Percentiles rank a stretch among this genome's conserved stretches.
phyloP scores from a whole-genome alignment of 1,284 basidiomycete species.

The Ceratobasidium sp. region DNA sequence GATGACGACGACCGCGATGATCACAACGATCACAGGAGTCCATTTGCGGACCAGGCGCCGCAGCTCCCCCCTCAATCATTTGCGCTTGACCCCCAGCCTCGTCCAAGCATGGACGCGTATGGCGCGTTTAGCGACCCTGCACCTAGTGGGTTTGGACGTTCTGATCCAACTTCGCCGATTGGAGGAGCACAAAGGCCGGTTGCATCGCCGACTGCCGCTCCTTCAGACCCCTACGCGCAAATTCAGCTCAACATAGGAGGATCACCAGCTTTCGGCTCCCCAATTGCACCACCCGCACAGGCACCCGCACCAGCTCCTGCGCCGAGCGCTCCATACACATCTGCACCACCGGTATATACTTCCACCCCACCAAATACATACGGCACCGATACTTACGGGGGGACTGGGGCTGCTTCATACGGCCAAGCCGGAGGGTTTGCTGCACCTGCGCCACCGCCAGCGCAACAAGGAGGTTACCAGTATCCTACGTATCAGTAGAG shows the following conservation, averaged over 20 bases:
- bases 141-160: constrained; percentile 71
- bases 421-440: constrained; percentile 38
- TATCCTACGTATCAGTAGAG: constrained; percentile 43
- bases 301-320: constrained; percentile 16
- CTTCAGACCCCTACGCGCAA: constrained; percentile 80
- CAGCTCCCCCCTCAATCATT: constrained; percentile 46
- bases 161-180: constrained; percentile 58
- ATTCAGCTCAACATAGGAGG: constrained; percentile 69
- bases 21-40: constrained; percentile 46
- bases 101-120: constrained; percentile 85
- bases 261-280: neutral
- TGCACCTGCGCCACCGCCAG: constrained; percentile 14
- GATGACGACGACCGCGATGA: constrained; percentile 49
- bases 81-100: constrained; percentile 53
- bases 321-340: constrained; percentile 7
- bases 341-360: constrained; percentile 28
- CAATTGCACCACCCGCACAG: neutral
- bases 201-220: constrained; percentile 66
- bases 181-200: constrained; percentile 67
- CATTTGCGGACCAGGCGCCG: constrained; percentile 44
- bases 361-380: constrained; percentile 20
- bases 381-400: neutral
- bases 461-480: constrained; percentile 20
- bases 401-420: constrained; percentile 23
- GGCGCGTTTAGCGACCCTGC: constrained; percentile 88